Percentiles rank a stretch among this genome's conserved stretches.
These are phyloP conservation scores for Fusarium sterilihyphosum DNA, from an alignment of 2,329 filamentous ascomycete genomes.

Conservation along the genomic window DNA sequence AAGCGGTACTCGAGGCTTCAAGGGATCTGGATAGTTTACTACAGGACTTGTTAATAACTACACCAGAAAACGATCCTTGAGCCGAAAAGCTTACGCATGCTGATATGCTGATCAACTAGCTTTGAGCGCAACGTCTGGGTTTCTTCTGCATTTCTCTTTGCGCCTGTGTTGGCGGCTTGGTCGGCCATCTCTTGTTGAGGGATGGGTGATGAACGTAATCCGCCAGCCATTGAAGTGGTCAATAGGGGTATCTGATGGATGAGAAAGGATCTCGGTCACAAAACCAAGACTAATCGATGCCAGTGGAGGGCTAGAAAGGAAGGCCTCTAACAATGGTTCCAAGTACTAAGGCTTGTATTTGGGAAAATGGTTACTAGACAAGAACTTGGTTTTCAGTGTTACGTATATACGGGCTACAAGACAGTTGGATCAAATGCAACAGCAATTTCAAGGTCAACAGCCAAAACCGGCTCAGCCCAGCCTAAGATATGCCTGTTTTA, in stretches of 20 bases:
- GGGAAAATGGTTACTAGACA: constrained; percentile 3
- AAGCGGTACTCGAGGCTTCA: constrained; percentile 51
- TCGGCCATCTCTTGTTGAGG: constrained; percentile 38
- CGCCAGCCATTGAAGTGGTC: constrained; percentile 29
- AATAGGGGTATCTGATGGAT: neutral
- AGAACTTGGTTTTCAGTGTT: constrained; percentile 19
- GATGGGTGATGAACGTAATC: constrained; percentile 27
- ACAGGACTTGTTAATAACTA: constrained; percentile 16
- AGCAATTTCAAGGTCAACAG: neutral
- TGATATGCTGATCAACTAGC: constrained; percentile 59
- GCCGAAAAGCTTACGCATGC: constrained; percentile 51
- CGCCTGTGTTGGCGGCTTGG: constrained; percentile 40
- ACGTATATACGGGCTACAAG: neutral
- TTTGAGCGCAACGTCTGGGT: constrained; percentile 50
- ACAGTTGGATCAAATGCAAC: neutral
- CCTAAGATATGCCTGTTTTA: constrained; percentile 2
- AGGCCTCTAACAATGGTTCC: neutral
- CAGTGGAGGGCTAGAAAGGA: neutral
- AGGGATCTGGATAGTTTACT: constrained; percentile 57
- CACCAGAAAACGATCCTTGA: neutral
- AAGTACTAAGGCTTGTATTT: neutral
- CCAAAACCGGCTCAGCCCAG: constrained; percentile 14
- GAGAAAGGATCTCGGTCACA: neutral
- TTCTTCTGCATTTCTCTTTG: constrained; percentile 57
- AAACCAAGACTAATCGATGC: neutral